These are phyloP conservation scores for Macaranga tanarius DNA, from an alignment of 441 rosid genomes.

Conservation along the genomic window DNA sequence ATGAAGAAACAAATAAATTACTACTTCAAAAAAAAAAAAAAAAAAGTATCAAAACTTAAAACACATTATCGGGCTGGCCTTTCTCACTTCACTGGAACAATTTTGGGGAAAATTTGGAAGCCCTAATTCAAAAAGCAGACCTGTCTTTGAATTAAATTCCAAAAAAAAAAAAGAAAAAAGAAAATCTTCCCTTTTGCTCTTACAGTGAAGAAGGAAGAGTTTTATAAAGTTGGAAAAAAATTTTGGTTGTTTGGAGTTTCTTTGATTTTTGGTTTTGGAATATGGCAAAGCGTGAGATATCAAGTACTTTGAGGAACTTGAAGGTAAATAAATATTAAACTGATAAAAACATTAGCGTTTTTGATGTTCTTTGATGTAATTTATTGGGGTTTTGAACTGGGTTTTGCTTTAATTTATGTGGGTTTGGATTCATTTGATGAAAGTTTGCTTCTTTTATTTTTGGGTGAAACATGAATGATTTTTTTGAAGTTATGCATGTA, in stretches of 20 bases:
- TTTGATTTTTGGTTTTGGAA: not conserved
- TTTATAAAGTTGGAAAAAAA: not conserved
- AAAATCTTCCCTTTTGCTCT: slow-evolving; percentile 3
- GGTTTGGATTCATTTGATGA: slow-evolving; percentile 13
- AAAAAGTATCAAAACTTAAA: too few species aligned
- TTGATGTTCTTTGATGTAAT: not conserved
- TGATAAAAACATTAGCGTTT: not conserved
- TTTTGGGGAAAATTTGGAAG: not conserved
- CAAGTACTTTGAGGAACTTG: slow-evolving; percentile 78
- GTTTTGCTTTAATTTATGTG: slow-evolving; percentile 21
- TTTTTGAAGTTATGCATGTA: not conserved
- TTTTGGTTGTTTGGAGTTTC: not conserved
- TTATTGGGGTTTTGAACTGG: slow-evolving; percentile 9
- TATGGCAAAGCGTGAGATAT: slow-evolving; percentile 89
- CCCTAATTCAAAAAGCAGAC: slow-evolving; percentile 16
- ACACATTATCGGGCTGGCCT: too few species aligned
- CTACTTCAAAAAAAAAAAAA: too few species aligned
- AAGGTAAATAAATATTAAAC: slow-evolving; percentile 67
- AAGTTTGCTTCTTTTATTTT: not conserved
- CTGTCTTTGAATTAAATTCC: not conserved
- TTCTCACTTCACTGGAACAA: not conserved
- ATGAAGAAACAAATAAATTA: too few species aligned
- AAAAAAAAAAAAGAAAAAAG: not conserved
- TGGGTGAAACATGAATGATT: not conserved
- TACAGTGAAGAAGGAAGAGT: not conserved